Evolutionary conservation across 768 basidiomycete genomes (phyloP).

Genomic region (Neoboletus brunneissimus): DNA sequence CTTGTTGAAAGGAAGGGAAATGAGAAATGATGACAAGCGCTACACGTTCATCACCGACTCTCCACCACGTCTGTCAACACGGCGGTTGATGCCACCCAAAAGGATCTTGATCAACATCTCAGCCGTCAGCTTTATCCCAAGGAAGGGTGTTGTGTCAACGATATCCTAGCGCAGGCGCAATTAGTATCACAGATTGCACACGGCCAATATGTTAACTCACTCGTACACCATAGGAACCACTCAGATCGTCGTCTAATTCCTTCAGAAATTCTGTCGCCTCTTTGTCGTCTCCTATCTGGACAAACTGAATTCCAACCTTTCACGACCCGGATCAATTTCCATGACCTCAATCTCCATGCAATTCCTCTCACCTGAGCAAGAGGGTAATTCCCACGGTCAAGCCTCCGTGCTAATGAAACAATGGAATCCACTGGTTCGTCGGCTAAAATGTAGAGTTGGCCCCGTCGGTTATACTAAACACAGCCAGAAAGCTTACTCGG

Average conservation of each 20-base stretch:
- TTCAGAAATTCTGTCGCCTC: conserved; percentile 43
- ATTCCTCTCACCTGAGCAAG: conserved; percentile 44
- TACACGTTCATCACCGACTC: conserved; percentile 22
- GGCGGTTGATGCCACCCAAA: conserved; percentile 63
- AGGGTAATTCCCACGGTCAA: conserved; percentile 52
- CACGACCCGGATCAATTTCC: conserved; percentile 6
- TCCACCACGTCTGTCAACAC: conserved; percentile 39
- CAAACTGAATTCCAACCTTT: conserved; percentile 67
- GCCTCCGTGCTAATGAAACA: conserved; percentile 42
- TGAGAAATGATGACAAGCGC: too few species aligned
- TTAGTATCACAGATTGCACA: background rate
- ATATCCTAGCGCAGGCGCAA: conserved; percentile 48
- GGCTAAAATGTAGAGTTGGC: conserved; percentile 31
- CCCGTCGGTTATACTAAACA: background rate
- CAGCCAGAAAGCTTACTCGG: conserved; percentile 41
- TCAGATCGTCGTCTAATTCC: conserved; percentile 58
- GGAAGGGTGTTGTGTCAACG: conserved; percentile 64
- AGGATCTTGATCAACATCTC: conserved; percentile 59
- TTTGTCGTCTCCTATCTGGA: conserved; percentile 59
- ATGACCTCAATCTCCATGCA: too few species aligned
- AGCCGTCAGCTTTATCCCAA: conserved; percentile 40
- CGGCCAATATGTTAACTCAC: conserved; percentile 27
- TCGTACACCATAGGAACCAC: conserved; percentile 40
- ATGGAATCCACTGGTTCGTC: conserved; percentile 53
- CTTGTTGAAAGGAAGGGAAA: background rate